These are phyloP conservation scores for Gnetum montanum DNA, from an alignment of 75 land plant genomes.

Conservation along the genomic window DNA sequence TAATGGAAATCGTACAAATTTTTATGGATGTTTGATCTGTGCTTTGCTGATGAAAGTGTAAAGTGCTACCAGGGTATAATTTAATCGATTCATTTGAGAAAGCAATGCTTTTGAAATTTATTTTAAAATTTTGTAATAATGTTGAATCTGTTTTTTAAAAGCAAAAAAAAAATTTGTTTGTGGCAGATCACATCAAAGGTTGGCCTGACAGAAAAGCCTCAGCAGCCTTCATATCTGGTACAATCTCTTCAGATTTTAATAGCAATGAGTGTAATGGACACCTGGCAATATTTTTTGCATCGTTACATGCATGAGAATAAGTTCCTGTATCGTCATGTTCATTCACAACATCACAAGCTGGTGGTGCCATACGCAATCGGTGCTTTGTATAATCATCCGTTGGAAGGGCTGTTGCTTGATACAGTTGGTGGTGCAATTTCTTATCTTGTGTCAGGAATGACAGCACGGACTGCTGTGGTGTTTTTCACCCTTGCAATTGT, in stretches of 20 bases:
- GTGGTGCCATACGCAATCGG: constrained; percentile 76
- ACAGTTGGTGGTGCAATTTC: constrained; percentile 78
- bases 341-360: constrained; percentile 68
- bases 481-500: constrained; percentile 71
- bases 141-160: neutral
- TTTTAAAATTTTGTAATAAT: too few species aligned
- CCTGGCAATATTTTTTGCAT: constrained; percentile 83
- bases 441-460: constrained; percentile 66
- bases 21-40: too few species aligned
- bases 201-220: constrained; percentile 11
- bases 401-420: constrained; percentile 73
- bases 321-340: constrained; percentile 64
- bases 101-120: too few species aligned
- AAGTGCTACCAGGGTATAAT: too few species aligned
- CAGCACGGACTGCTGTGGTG: constrained; percentile 51
- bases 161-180: too few species aligned
- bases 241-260: constrained; percentile 31
- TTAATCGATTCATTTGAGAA: too few species aligned
- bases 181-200: constrained; percentile 33
- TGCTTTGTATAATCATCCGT: constrained; percentile 72
- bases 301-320: constrained; percentile 74
- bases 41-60: too few species aligned
- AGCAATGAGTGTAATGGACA: constrained; percentile 68
- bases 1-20: too few species aligned
- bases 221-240: constrained; percentile 29